Conservation (phyloP, 2,329 filamentous ascomycete species). For the Teratosphaeria gauchensis region DNA sequence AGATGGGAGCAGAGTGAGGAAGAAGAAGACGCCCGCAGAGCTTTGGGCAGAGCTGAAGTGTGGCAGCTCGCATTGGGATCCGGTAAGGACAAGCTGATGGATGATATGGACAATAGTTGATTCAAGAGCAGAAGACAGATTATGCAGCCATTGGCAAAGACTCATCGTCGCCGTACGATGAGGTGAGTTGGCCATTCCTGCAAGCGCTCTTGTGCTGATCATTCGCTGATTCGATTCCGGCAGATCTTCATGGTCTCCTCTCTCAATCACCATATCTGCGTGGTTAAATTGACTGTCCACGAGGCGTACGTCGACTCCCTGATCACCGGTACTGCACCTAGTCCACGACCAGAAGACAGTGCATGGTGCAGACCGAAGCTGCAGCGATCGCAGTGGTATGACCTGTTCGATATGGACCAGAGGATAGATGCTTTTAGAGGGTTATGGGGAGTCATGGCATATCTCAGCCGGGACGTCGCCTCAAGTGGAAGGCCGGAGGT, state of each 20-base stretch:
- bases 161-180: conserved; percentile 24
- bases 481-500: not conserved
- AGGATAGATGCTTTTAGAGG: conserved; percentile 47
- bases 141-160: conserved; percentile 50
- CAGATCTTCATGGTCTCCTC: conserved; percentile 54
- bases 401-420: conserved; percentile 46
- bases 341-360: conserved; percentile 18
- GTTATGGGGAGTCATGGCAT: conserved; percentile 49
- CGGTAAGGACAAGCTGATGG: conserved; percentile 6
- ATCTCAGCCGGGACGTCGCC: conserved; percentile 30
- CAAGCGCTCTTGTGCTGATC: not conserved
- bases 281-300: conserved; percentile 50
- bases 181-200: conserved; percentile 35
- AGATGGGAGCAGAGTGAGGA: conserved; percentile 10
- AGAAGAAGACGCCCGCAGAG: conserved; percentile 37
- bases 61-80: conserved; percentile 46
- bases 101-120: not conserved
- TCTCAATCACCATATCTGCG: conserved; percentile 52
- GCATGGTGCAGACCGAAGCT: conserved; percentile 45
- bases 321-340: conserved; percentile 31
- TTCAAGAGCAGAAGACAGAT: conserved; percentile 29
- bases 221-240: not conserved
- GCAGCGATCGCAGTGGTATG: conserved; percentile 49
- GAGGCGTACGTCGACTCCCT: conserved; percentile 47
- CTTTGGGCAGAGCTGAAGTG: conserved; percentile 44